Evolutionary conservation across 495 filamentous ascomycete species (phyloP).

Genomic region (Daldinia decipiens): DNA sequence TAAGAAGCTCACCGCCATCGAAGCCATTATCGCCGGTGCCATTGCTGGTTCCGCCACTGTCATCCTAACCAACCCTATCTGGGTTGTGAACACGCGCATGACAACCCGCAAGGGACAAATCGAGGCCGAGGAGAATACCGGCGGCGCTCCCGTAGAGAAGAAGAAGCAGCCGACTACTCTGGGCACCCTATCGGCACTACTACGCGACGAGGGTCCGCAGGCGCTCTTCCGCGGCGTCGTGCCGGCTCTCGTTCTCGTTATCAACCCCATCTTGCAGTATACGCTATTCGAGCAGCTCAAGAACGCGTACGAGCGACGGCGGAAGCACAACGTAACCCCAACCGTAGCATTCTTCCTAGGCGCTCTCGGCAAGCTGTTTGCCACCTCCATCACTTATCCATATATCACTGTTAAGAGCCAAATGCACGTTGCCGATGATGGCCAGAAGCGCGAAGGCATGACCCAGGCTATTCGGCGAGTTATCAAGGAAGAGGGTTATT

Average conservation of each 20-base stretch:
- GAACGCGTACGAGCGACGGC: slow-evolving; percentile 60
- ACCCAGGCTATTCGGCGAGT: slow-evolving; percentile 78
- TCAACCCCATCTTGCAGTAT: slow-evolving; percentile 98
- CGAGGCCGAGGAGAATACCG: slow-evolving; percentile 62
- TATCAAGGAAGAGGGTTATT: slow-evolving; percentile 85
- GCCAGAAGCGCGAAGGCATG: slow-evolving; percentile 72
- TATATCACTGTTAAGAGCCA: slow-evolving; percentile 98
- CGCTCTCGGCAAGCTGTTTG: slow-evolving; percentile 91
- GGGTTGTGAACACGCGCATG: slow-evolving; percentile 99
- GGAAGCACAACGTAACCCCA: slow-evolving; percentile 71
- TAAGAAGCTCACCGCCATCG: slow-evolving; percentile 85
- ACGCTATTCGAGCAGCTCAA: slow-evolving; percentile 99
- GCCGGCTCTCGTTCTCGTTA: slow-evolving; percentile 90
- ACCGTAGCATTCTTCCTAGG: slow-evolving; percentile 90
- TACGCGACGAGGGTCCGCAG: slow-evolving; percentile 80
- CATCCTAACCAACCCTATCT: slow-evolving; percentile 95
- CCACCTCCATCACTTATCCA: slow-evolving; percentile 93
- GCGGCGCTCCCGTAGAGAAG: slow-evolving; percentile 12
- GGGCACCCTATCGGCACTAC: slow-evolving; percentile 77
- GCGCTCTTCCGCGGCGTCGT: slow-evolving; percentile 93
- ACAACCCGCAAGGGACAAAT: slow-evolving; percentile 74
- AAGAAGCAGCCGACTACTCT: slow-evolving; percentile 71
- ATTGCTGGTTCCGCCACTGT: slow-evolving; percentile 94
- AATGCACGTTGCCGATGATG: slow-evolving; percentile 88
- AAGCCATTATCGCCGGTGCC: slow-evolving; percentile 95